These are phyloP conservation scores for Pseudogymnoascus destructans DNA, from an alignment of 2,329 filamentous ascomycete species.

Conservation along the genomic window DNA sequence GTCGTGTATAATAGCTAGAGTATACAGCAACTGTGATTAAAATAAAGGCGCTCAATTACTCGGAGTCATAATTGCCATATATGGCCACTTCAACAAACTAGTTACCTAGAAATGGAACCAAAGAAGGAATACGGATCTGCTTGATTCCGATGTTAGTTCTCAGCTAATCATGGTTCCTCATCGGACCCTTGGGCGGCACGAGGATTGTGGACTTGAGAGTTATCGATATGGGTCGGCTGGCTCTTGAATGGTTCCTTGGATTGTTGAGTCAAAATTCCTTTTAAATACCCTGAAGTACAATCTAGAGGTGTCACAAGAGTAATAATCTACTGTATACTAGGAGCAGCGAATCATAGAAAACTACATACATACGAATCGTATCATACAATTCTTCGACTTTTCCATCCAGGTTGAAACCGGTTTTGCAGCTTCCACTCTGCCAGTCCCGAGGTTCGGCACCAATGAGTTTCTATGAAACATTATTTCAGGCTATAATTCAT, in stretches of 20 bases:
- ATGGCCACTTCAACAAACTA: neutral
- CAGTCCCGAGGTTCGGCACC: neutral
- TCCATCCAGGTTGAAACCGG: no score
- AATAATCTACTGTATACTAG: neutral
- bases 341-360: neutral
- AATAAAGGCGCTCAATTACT: neutral
- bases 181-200: neutral
- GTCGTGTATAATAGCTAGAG: neutral
- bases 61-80: neutral
- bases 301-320: neutral
- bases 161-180: neutral
- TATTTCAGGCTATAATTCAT: neutral
- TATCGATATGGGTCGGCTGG: no score
- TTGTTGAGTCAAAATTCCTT: neutral
- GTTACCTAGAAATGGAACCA: neutral
- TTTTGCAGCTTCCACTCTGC: neutral
- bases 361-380: neutral
- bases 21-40: neutral
- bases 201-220: neutral
- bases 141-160: neutral
- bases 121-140: neutral
- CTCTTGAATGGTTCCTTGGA: neutral
- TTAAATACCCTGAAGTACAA: neutral
- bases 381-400: neutral
- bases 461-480: neutral